These are phyloP conservation scores for Blastomyces gilchristii DNA, from an alignment of 2,329 filamentous ascomycete species.

Conservation along the genomic window DNA sequence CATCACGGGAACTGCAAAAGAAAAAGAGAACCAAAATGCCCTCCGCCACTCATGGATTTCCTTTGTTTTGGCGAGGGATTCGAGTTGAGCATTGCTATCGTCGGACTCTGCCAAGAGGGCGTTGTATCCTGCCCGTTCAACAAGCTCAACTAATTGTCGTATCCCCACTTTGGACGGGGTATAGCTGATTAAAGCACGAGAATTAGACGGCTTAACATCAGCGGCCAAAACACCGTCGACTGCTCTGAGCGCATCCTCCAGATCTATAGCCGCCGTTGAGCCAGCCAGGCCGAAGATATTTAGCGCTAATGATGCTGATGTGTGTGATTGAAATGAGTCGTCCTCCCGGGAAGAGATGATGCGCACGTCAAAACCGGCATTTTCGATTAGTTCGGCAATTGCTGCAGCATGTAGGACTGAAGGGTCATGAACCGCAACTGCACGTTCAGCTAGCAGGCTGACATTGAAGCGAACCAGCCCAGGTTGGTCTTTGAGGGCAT, in stretches of 20 bases:
- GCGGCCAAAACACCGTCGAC: slow-evolving; percentile 65
- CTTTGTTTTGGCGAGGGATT: slow-evolving; percentile 89
- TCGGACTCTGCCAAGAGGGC: slow-evolving; percentile 82
- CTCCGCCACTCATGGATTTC: slow-evolving; percentile 89
- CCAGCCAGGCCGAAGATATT: slow-evolving; percentile 74
- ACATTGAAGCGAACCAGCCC: slow-evolving; percentile 88
- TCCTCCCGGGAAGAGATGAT: slow-evolving; percentile 67
- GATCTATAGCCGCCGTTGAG: slow-evolving; percentile 56
- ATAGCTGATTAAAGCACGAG: slow-evolving; percentile 63
- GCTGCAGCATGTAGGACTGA: slow-evolving; percentile 58
- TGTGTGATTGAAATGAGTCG: slow-evolving; percentile 43
- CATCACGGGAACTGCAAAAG: slow-evolving; percentile 84
- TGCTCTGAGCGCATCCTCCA: slow-evolving; percentile 58
- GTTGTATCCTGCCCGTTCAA: slow-evolving; percentile 78
- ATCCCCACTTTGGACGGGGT: slow-evolving; percentile 64
- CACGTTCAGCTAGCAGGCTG: slow-evolving; percentile 82
- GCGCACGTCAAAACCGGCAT: slow-evolving; percentile 76
- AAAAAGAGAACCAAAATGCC: slow-evolving; percentile 65
- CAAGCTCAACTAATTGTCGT: slow-evolving; percentile 66
- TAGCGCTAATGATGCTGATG: slow-evolving; percentile 57
- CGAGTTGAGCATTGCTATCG: slow-evolving; percentile 92
- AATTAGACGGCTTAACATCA: slow-evolving; percentile 61
- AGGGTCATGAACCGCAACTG: slow-evolving; percentile 75
- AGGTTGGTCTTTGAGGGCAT: slow-evolving; percentile 64
- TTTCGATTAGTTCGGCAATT: slow-evolving; percentile 75